Evolutionary conservation across 371 early-diverging fungal species (phyloP), one percentile per base, ranked within the genome.

Genomic region (Quaeritorhiza haematococci): DNA sequence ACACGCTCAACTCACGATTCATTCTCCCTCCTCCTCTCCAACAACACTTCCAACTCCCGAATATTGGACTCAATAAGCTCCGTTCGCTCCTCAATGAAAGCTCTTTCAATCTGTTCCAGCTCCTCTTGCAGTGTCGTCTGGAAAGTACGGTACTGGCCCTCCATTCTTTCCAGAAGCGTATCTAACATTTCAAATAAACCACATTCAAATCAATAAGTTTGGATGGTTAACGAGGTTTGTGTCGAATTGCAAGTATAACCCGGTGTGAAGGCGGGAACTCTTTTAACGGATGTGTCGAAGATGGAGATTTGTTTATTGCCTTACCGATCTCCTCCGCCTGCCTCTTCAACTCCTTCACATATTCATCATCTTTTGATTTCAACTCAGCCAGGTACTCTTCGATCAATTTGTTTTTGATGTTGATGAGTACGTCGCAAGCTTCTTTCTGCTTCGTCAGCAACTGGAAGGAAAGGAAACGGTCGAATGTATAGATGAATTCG

Each of bases 321-420:
- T 5, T 57, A 71, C 71, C 73, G 28, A 80, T 73, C 38, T 80
- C 80, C 49, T 78, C 78, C 7, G 80, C 66, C 55, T 80, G 74
- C 26, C 78, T 53, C 54, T 80, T 76, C 33, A 80, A 56, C 54
- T 80, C 80, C 49, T 75, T 72, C 33, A 78, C 78, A 55, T 80
- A 80, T 38, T 75, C 74, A 46, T 78, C 78, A 51, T 80, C 80
- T 41, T 76, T 74, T 26, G 60, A 19, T 56, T 76, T 78, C 33
- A 78, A 55, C 55, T 80, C 80, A 3, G 62, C 56, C 5, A 66
- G 55, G 57, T 76, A 80, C 58, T 78, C 78, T 33, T 58, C 56
- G 19, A 73, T 65, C 27, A 80, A 58, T 47, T 61, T 64, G 51
- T 74, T 69, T 42, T 76, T 76, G 42, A 62, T 68, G n/a, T 62